Conservation (phyloP, 139 green algal genomes). For the Raphidocelis subcapitata region DNA sequence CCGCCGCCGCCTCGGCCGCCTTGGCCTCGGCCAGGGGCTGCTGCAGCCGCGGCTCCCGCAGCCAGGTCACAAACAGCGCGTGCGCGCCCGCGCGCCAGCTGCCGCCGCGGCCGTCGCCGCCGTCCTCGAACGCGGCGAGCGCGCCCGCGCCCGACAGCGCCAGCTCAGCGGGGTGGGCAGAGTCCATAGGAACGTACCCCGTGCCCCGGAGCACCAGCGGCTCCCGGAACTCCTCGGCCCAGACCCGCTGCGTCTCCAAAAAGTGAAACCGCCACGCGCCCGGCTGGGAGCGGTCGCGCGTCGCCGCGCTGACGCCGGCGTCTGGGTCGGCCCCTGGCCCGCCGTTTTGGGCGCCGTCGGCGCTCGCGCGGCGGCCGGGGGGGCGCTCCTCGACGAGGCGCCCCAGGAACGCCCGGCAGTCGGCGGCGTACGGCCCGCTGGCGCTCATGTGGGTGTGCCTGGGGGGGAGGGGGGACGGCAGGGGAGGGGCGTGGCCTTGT, state of each 20-base stretch:
- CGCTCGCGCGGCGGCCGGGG: too few species aligned
- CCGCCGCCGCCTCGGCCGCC: neutral
- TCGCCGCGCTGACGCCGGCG: too few species aligned
- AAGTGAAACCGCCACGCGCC: too few species aligned
- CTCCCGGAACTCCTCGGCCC: neutral
- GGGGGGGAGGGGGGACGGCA: too few species aligned
- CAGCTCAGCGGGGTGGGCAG: constrained; percentile 11
- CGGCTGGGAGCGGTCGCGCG: too few species aligned
- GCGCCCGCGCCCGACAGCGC: neutral
- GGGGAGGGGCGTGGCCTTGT: too few species aligned
- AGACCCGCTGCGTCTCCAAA: too few species aligned
- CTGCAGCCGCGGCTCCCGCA: constrained; percentile 6
- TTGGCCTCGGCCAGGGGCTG: neutral
- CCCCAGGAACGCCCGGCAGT: constrained; percentile 11
- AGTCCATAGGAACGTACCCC: constrained; percentile 22
- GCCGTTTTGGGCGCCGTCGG: too few species aligned
- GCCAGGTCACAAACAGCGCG: constrained; percentile 20
- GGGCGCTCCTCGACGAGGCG: constrained; percentile 12
- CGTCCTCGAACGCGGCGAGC: constrained; percentile 4
- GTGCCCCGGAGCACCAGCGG: constrained; percentile 22
- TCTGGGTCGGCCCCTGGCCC: too few species aligned
- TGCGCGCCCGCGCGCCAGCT: constrained; percentile 15
- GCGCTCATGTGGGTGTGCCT: constrained; percentile 24
- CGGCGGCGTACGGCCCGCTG: constrained; percentile 15
- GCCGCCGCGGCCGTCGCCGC: constrained; percentile 8